Conservation (phyloP, 1,284 basidiomycete species). For the Cutaneotrichosporon cavernicola region DNA sequence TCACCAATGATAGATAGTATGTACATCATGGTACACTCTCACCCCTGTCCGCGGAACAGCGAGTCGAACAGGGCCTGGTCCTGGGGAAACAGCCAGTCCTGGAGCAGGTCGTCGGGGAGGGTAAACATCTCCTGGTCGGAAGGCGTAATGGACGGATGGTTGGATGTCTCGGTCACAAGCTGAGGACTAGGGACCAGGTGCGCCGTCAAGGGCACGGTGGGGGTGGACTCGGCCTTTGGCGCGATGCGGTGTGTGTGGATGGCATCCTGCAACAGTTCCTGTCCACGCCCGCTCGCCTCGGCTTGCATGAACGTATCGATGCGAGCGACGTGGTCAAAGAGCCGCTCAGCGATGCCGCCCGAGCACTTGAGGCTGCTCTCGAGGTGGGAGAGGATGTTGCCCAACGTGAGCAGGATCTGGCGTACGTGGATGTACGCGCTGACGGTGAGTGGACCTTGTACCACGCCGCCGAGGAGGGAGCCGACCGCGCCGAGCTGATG, state of each 20-base stretch:
- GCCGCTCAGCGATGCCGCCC: conserved; percentile 15
- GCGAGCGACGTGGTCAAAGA: conserved; percentile 23
- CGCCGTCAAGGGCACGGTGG: not conserved
- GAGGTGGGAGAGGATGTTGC: conserved; percentile 20
- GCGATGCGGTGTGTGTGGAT: not conserved
- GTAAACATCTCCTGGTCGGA: conserved; percentile 9
- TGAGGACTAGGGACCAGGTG: not conserved
- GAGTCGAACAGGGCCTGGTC: conserved; percentile 12
- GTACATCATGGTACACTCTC: not conserved
- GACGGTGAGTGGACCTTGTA: conserved; percentile 27
- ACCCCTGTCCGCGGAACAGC: not conserved
- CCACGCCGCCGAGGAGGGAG: conserved; percentile 29
- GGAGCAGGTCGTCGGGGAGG: conserved; percentile 9
- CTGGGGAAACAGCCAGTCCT: conserved; percentile 10
- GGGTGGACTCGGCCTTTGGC: not conserved
- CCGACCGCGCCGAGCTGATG: conserved; percentile 32
- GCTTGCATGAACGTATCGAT: conserved; percentile 27
- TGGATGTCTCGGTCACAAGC: not conserved
- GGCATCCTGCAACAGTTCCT: conserved; percentile 4
- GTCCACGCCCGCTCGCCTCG: conserved; percentile 1
- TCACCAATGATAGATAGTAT: too few relatives aligned
- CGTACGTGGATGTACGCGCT: conserved; percentile 29
- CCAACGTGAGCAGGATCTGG: conserved; percentile 27
- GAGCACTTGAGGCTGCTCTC: conserved; percentile 20
- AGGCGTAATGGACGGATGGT: not conserved